phyloP scores from a whole-genome alignment of 75 land plant species.

The Cunninghamia lanceolata region DNA sequence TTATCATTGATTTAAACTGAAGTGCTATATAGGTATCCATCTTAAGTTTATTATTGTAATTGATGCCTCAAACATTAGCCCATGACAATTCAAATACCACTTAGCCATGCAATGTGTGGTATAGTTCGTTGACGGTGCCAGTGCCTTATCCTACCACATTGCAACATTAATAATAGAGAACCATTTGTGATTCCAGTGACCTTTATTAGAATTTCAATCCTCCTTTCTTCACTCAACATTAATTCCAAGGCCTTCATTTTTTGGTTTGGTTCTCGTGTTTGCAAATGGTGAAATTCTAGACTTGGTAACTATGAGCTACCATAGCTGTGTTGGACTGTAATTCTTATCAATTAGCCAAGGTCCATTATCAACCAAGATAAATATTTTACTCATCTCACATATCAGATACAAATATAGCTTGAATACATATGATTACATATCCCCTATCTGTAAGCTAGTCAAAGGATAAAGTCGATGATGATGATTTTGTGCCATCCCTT shows the following conservation, averaged over 20 bases:
- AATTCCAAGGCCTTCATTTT: conserved; percentile 16
- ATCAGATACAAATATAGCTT: conserved; percentile 68
- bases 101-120: conserved; percentile 67
- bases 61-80: conserved; percentile 82
- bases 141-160: conserved; percentile 34
- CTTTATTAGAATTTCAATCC: conserved; percentile 7
- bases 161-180: conserved; percentile 45
- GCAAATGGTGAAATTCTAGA: conserved; percentile 94
- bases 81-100: conserved; percentile 75
- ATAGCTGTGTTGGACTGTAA: no score
- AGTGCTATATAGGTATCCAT: conserved; percentile 71
- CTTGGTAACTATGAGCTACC: conserved; percentile 97
- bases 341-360: conserved; percentile 73
- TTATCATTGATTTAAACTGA: conserved; percentile 63
- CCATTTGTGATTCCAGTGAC: conserved; percentile 23
- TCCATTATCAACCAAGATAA: conserved; percentile 83
- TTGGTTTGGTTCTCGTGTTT: conserved; percentile 44
- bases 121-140: conserved; percentile 59
- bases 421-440: conserved; percentile 91
- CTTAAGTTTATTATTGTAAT: conserved; percentile 81
- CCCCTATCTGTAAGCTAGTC: conserved; percentile 53
- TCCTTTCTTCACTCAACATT: conserved; percentile 7
- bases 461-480: conserved; percentile 9
- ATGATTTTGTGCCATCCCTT: background rate
- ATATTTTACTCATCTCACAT: conserved; percentile 50